Evolutionary conservation across 139 green algal genomes (phyloP).

Genomic region (Volvox africanus): DNA sequence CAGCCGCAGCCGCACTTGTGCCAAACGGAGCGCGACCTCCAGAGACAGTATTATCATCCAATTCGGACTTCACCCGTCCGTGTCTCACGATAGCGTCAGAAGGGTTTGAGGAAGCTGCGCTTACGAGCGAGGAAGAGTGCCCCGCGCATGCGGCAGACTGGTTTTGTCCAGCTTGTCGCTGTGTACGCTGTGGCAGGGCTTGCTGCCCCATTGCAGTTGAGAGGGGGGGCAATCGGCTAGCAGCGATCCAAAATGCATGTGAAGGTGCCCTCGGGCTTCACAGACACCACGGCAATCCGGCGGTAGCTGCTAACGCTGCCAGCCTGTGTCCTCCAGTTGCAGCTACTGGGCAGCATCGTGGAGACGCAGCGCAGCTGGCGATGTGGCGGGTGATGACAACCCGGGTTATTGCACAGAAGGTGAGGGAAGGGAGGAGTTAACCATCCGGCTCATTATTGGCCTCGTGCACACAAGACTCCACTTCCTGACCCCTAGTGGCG

Average conservation of each 20-base stretch:
- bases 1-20: background rate
- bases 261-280: too few relatives aligned
- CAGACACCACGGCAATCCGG: too few relatives aligned
- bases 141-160: background rate
- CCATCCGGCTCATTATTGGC: too few relatives aligned
- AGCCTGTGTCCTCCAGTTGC: background rate
- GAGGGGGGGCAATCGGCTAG: too few relatives aligned
- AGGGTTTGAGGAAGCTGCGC: too few relatives aligned
- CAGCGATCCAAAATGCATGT: too few relatives aligned
- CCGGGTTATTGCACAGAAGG: background rate
- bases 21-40: background rate
- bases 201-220: background rate
- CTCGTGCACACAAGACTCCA: too few relatives aligned
- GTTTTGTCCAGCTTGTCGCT: conserved; percentile 26
- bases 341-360: background rate
- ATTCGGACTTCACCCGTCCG: too few relatives aligned
- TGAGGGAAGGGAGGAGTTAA: background rate
- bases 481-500: too few relatives aligned
- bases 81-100: too few relatives aligned
- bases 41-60: too few relatives aligned
- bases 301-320: background rate
- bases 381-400: conserved; percentile 14
- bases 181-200: background rate
- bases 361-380: background rate
- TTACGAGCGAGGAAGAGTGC: too few relatives aligned